Evolutionary conservation across 768 basidiomycete species (phyloP).

Genomic region (Auricularia heimuer): DNA sequence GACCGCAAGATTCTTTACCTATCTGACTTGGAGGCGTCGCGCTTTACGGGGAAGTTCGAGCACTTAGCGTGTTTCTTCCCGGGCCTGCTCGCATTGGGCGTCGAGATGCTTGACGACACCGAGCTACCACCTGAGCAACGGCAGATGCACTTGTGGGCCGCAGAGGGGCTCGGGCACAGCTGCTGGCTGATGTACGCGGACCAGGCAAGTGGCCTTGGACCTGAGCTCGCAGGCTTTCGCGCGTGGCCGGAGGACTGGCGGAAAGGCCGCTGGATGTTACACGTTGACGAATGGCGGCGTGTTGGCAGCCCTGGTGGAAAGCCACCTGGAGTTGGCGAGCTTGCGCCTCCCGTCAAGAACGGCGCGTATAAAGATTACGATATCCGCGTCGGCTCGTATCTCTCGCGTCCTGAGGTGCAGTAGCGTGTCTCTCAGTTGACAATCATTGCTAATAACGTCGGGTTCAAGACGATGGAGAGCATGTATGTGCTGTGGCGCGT

Average conservation of each 20-base stretch:
- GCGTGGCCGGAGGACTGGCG: conserved; percentile 17
- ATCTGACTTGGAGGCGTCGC: conserved; percentile 28
- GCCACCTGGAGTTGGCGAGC: conserved; percentile 12
- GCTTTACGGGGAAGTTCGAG: conserved; percentile 38
- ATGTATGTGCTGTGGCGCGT: conserved; percentile 62
- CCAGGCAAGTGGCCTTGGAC: conserved; percentile 55
- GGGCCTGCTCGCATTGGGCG: conserved; percentile 64
- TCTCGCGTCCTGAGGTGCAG: conserved; percentile 60
- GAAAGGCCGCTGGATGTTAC: conserved; percentile 25
- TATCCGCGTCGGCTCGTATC: conserved; percentile 35
- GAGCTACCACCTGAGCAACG: conserved; percentile 42
- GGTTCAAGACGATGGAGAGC: conserved; percentile 55
- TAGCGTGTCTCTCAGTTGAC: too few species aligned
- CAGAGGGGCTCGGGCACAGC: conserved; percentile 61
- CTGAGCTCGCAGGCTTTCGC: conserved; percentile 34
- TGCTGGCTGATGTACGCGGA: conserved; percentile 68
- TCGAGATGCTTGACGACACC: conserved; percentile 48
- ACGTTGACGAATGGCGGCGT: conserved; percentile 30
- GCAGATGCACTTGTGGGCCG: conserved; percentile 65
- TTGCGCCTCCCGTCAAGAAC: neutral
- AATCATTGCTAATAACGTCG: too few species aligned
- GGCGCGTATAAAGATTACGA: conserved; percentile 41
- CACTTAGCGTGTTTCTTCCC: conserved; percentile 74
- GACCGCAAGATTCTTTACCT: conserved; percentile 58
- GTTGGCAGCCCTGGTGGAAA: conserved; percentile 6